Evolutionary conservation across 2,329 filamentous ascomycete genomes (phyloP).

Genomic region (Xylaria sp.): DNA sequence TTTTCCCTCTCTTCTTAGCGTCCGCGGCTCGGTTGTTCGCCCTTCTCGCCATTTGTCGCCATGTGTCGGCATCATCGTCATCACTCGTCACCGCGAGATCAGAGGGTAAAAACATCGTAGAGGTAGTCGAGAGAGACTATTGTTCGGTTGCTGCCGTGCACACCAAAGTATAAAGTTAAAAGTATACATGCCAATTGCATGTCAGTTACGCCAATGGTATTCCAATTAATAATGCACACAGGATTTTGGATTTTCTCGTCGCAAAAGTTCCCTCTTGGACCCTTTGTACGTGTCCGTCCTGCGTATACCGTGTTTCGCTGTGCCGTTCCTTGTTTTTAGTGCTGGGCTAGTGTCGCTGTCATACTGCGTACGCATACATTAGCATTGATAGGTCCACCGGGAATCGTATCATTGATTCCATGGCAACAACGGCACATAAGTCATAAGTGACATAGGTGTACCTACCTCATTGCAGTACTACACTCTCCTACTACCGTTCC

Average conservation of each 20-base stretch:
- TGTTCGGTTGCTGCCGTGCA: too few species aligned
- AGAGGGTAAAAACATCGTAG: too few species aligned
- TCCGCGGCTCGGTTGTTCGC: constrained; percentile 21
- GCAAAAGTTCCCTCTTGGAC: too few species aligned
- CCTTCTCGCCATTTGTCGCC: constrained; percentile 13
- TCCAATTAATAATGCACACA: constrained; percentile 20
- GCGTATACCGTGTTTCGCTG: too few species aligned
- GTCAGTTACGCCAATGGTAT: too few species aligned
- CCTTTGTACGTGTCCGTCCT: not conserved
- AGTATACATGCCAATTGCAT: too few species aligned
- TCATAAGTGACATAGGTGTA: not conserved
- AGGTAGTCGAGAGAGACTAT: too few species aligned
- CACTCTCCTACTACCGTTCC: not conserved
- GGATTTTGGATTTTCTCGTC: constrained; percentile 11
- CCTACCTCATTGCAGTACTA: too few species aligned
- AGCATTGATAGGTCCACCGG: not conserved
- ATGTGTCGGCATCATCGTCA: constrained; percentile 33
- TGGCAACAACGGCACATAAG: not conserved
- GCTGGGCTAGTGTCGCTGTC: not conserved
- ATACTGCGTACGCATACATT: too few species aligned
- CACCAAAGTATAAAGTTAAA: too few species aligned
- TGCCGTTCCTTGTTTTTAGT: constrained; percentile 2
- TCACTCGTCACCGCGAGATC: constrained; percentile 34
- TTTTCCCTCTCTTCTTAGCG: not conserved
- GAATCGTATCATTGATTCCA: constrained; percentile 4